Conservation (phyloP, 176 grass and related monocot species). For the Oryza officinalis region DNA sequence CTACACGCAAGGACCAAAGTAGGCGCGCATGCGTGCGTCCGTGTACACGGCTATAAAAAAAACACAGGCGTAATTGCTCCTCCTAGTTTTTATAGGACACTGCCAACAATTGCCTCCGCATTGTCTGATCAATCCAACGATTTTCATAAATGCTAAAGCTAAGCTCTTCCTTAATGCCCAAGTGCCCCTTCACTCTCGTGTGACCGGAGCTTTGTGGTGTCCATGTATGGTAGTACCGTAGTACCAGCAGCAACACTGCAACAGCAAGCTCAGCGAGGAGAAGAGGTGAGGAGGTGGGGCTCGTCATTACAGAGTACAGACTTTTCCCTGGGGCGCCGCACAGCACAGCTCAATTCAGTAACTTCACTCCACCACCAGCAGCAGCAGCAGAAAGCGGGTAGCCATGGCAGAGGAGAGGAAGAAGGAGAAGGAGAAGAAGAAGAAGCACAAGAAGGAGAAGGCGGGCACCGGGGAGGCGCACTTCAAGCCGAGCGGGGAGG, state of each 20-base stretch:
- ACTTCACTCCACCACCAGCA: background rate
- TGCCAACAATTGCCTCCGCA: slow-evolving; percentile 23
- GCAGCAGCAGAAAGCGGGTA: slow-evolving; percentile 24
- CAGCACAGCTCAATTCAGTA: slow-evolving; percentile 41
- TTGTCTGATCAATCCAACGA: slow-evolving; percentile 32
- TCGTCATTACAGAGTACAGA: slow-evolving; percentile 52
- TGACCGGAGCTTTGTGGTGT: slow-evolving; percentile 32
- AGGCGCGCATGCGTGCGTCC: slow-evolving; percentile 26
- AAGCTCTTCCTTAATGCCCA: slow-evolving; percentile 48
- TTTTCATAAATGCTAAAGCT: slow-evolving; percentile 43
- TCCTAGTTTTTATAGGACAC: slow-evolving; percentile 10
- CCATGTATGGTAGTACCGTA: slow-evolving; percentile 43
- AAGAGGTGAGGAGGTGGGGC: slow-evolving; percentile 11
- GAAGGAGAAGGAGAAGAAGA: slow-evolving; percentile 44
- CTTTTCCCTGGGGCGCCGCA: slow-evolving; percentile 33
- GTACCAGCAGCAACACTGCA: slow-evolving; percentile 1
- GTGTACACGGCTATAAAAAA: slow-evolving; percentile 12
- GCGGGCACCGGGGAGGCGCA: slow-evolving; percentile 42
- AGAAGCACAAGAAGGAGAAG: slow-evolving; percentile 43
- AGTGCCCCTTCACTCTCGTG: slow-evolving; percentile 33
- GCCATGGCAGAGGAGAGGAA: slow-evolving; percentile 66
- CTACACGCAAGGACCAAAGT: slow-evolving; percentile 27
- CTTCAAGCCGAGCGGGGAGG: slow-evolving; percentile 85
- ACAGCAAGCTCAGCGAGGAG: slow-evolving; percentile 21
- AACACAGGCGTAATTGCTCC: slow-evolving; percentile 9